Evolutionary conservation across 306 rosid genomes (phyloP), one percentile per base, ranked within the genome.

Genomic region (Canavalia gladiata): DNA sequence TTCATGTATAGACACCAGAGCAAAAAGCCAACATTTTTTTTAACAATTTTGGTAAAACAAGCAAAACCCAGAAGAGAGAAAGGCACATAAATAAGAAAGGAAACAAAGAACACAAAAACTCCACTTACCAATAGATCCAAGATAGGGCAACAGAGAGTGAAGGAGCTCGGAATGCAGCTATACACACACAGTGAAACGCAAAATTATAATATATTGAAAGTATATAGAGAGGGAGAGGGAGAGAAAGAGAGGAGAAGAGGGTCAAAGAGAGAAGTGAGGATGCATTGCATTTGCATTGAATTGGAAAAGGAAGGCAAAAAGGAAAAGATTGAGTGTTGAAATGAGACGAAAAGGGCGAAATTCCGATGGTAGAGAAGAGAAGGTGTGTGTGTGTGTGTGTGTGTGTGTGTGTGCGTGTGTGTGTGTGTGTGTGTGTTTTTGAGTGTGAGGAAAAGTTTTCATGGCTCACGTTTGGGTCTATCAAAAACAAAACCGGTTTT

Each of bases 341-440:
- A 87, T 43, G 91, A 88, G 74, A 84, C 77, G 65, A 43, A 75
- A 81, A 80, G 80, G 86, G 79, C 30, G 59, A 37, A 83, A 71
- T 82, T 81, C 86, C 94, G 90, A 89, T 84, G 97, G 94, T 81
- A 68, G 89, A 77, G 90, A 92, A 83, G 39, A 41, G 50, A 76
- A n/a, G 51, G 34, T 46, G 81, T 30, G 50, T 73, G 31, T 39
- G 60, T 0, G 5, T 41, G 1, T 12, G 4, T 11, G 25, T 18
- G 25, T 18, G 25, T 18, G 25, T 18, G 25, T 18, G 25, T 18
- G 25, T 18, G 25, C 25, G 25, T 0, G 25, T 18, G 25, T 18
- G 25, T 18, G 25, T 18, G 25, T 18, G 25, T 18, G 60, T 0
- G 5, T 41, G 1, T 12, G 4, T 11, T 18, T 18, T 18, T 18